Evolutionary conservation across 768 basidiomycete species (phyloP), one percentile per base, ranked within the genome.

Genomic region (Gautieria morchelliformis): DNA sequence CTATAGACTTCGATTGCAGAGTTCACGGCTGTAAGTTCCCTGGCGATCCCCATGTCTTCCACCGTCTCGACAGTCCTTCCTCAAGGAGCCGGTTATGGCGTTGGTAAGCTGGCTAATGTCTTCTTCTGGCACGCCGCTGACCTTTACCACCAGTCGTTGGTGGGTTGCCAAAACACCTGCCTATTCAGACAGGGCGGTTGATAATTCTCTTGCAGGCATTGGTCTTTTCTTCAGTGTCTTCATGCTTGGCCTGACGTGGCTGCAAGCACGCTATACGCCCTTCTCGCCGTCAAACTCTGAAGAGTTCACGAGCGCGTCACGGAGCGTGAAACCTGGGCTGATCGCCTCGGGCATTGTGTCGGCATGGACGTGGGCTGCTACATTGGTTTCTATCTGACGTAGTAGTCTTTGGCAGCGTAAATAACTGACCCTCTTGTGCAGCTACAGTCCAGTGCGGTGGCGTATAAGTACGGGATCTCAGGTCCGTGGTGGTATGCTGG

Each of bases 401-500:
- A 7, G 60, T 61, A 58, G 58, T 44, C 59, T 19, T 24, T 10
- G 27, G 2, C 33, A 15, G 11, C n/a, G n/a, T 27, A 5, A 55
- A 27, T 42, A 9, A 7, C 45, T 24, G 17, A 35, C 46, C 63
- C 5, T 57, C 70, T 12, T 58, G 52, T 12, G 2, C 50, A 82
- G 81, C 73, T 91, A 1, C 88, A 91, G 79, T 85, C 83, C 32
- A 88, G 85, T 55, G 87, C 89, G 0, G 83, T 90, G 8, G 89
- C 84, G 0, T 96, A 94, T 69, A 85, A 86, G 64, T 91, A 82
- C 63, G 93, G 87, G 9, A 84, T 93, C 59, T 83, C 81, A 4
- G 91, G 90, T 0, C 89, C 89, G 0, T 93, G 87, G 86, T 91
- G 89, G 86, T 93, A 93, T 63, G 92, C 88, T 6, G 81, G 87